phyloP scores from a whole-genome alignment of 1,284 basidiomycete species.

The Puccinia hordei region DNA sequence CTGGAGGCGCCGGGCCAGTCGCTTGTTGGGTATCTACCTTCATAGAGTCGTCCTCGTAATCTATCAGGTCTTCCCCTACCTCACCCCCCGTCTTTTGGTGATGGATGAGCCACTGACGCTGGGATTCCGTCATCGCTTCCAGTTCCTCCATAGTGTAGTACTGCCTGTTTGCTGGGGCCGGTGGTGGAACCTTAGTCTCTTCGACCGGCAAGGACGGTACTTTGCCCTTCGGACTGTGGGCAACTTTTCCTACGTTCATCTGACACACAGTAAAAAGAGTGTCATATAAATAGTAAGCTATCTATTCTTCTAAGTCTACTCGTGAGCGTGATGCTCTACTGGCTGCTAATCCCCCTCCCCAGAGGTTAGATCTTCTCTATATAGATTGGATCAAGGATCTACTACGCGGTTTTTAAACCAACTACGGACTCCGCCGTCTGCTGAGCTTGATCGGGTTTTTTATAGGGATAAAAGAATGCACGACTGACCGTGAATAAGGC shows the following conservation, averaged over 20 bases:
- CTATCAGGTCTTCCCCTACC: not conserved
- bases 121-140: not conserved
- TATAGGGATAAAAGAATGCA: too few species aligned
- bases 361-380: not conserved
- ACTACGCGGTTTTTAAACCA: too few species aligned
- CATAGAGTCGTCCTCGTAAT: conserved; percentile 4
- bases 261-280: not conserved
- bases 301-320: not conserved
- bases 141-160: not conserved
- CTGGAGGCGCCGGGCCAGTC: not conserved
- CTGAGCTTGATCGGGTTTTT: too few species aligned
- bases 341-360: not conserved
- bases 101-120: not conserved
- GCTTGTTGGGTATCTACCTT: not conserved
- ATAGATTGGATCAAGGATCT: too few species aligned
- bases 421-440: too few species aligned
- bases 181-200: not conserved
- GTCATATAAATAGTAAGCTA: not conserved
- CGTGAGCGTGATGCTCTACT: not conserved
- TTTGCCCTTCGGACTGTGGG: not conserved
- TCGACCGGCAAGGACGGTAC: not conserved
- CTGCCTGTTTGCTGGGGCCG: not conserved
- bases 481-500: too few species aligned
- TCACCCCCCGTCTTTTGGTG: not conserved
- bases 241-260: not conserved